Evolutionary conservation across 345 rosid species (phyloP).

Genomic region (Eucalyptus sp.): DNA sequence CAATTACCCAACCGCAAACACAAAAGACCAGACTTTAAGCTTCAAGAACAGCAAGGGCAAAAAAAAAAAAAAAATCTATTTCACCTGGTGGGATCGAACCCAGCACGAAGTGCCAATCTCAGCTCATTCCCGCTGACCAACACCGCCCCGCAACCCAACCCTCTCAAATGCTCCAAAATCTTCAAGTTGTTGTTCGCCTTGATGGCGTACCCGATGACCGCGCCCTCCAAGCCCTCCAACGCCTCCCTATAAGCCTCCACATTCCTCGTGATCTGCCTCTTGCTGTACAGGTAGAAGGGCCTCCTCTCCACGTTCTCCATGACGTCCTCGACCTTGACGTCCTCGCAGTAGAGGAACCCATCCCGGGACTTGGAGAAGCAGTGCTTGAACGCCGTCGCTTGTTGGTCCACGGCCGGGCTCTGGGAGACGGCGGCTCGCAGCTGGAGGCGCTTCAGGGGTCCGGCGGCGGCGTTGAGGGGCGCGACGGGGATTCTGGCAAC

Average conservation of each 20-base stretch:
- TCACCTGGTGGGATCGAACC: slow-evolving; percentile 82
- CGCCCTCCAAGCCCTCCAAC: slow-evolving; percentile 44
- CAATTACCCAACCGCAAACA: not conserved
- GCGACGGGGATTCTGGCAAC: slow-evolving; percentile 18
- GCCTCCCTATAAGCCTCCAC: slow-evolving; percentile 74
- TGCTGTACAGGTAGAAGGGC: slow-evolving; percentile 86
- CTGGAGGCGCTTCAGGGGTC: slow-evolving; percentile 10
- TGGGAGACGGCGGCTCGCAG: slow-evolving; percentile 48
- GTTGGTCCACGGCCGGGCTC: slow-evolving; percentile 12
- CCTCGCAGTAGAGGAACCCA: slow-evolving; percentile 87
- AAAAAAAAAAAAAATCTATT: not conserved
- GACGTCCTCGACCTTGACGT: slow-evolving; percentile 62
- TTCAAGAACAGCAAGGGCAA: not conserved
- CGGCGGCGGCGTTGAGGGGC: slow-evolving; percentile 11
- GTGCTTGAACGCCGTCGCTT: slow-evolving; percentile 26
- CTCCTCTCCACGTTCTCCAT: slow-evolving; percentile 74
- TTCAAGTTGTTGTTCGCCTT: slow-evolving; percentile 87
- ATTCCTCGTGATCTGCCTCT: slow-evolving; percentile 82
- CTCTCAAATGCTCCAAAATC: slow-evolving; percentile 91
- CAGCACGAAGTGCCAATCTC: slow-evolving; percentile 75
- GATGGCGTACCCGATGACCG: slow-evolving; percentile 85
- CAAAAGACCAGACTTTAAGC: not conserved
- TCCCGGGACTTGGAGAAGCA: slow-evolving; percentile 73
- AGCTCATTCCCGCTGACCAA: slow-evolving; percentile 96
- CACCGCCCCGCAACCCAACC: slow-evolving; percentile 90